Evolutionary conservation across 2,329 filamentous ascomycete genomes (phyloP), one percentile per base, ranked within the genome.

Genomic region (Aspergillus tubingensis): DNA sequence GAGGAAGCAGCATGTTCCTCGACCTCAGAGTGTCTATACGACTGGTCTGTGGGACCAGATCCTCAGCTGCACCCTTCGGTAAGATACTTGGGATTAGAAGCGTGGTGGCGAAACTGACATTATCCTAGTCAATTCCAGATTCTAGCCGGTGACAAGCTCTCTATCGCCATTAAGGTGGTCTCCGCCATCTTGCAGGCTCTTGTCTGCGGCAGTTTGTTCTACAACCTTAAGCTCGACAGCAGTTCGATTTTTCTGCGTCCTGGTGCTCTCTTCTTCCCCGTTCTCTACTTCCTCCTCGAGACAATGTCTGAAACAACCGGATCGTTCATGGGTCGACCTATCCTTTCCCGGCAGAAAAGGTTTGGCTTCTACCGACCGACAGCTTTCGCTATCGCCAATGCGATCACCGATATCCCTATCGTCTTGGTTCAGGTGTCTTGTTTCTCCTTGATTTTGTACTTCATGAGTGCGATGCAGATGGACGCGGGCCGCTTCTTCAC

Each of bases 281-380:
- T 87, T 0, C 77, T 88, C 0, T 87, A 86, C 74, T 87, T 87
- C 62, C 81, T 86, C 2, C 76, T 88, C 1, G 77, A 87, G 25
- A 83, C 85, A 2, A 70, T 88, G 47, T 82, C 83, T 2, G 85
- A 88, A 65, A 80, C 85, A 13, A 85, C 86, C 0, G 76, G 82
- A 1, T 84, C 86, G 0, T 90, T 89, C 64, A 80, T 83, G 65
- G 83, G 83, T 3, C 84, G 87, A 53, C 86, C 87, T 0, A 89
- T 90, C 62, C 74, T 90, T 19, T 78, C 88, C 17, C 89, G 89
- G 67, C 87, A 90, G 71, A 88, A 89, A 68, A 83, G 82, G 6
- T 90, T 89, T 65, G 85, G 85, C 0, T 89, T 89, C 72, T 89
- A 89, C 62, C 83, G 82, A 11, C 85, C 85, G 0, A 79, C 83